Evolutionary conservation across 305 asterid genomes (phyloP), one percentile per base, ranked within the genome.

Genomic region (Plantago coronopus): DNA sequence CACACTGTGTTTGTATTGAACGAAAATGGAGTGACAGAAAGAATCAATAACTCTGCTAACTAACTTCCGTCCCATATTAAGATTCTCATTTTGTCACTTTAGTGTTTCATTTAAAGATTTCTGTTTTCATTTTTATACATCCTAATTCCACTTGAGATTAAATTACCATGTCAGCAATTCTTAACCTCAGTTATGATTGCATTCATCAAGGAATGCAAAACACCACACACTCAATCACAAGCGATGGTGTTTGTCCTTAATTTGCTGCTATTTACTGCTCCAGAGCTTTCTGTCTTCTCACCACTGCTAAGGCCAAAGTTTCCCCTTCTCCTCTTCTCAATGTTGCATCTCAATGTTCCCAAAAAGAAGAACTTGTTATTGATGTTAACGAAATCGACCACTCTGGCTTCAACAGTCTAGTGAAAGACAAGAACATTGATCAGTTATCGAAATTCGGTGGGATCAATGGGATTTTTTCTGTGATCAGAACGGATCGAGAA

Each of bases 241-340:
- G 43, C 53, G 79, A 69, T 77, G 82, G 82, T 74, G 16, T 17
- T 38, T 40, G 59, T 79, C 82, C 37, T 70, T n/a, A n/a, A n/a
- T n/a, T 77, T 5, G 53, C 68, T 0, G 48, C 73, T 17, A 73
- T 77, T 20, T 60, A 73, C 23, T 73, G 79, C 43, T 69, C 82
- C 4, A 70, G 76, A 56, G 79, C 78, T n/a, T 76, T 76, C 13
- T 5, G 31, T 27, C 5, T 27, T 2, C 31, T 27, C 31, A 55
- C 61, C 17, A 7, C 4, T 27, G 55, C 66, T 47, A 67, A n/a
- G 11, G 46, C 38, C 70, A 62, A 47, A 40, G 18, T 7, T 5
- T 54, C 59, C 1, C 17, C 13, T 10, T n/a, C n/a, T n/a, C n/a
- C n/a, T n/a, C n/a, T n/a, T n/a, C 23, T 51, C 37, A 22, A 3